Percentiles rank a stretch among this genome's conserved stretches.
Conservation (phyloP, 2,329 filamentous ascomycete genomes). For the Cadophora sp. region DNA sequence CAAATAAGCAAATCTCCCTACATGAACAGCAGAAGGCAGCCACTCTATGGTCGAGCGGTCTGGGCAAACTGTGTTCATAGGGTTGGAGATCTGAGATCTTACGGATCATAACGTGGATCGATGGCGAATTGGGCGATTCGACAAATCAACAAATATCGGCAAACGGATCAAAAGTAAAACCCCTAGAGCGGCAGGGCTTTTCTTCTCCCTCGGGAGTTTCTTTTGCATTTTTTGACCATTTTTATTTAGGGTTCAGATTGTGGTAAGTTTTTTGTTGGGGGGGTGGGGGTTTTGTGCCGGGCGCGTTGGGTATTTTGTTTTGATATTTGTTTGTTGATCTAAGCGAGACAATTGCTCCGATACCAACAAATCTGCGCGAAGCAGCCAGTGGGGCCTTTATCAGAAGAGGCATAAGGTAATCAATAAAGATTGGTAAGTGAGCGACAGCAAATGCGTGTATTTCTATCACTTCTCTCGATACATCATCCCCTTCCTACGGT, state of each 20-base stretch:
- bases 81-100: neutral
- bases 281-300: neutral
- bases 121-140: neutral
- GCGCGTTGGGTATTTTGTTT: neutral
- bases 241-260: neutral
- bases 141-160: neutral
- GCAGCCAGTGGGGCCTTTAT: neutral
- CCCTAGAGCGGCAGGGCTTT: neutral
- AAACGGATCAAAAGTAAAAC: neutral
- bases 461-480: neutral
- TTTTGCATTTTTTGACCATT: neutral
- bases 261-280: neutral
- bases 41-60: constrained; percentile 12
- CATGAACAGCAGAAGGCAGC: constrained; percentile 9
- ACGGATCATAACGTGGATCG: constrained; percentile 11
- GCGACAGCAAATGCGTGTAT: neutral
- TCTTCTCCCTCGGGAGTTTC: neutral
- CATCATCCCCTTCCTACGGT: neutral
- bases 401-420: neutral
- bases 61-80: constrained; percentile 4
- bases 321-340: neutral
- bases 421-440: neutral
- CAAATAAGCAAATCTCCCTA: neutral
- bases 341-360: neutral
- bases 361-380: neutral